Evolutionary conservation across 2,329 filamentous ascomycete genomes (phyloP).

Genomic region (Fusarium fracticaudum): DNA sequence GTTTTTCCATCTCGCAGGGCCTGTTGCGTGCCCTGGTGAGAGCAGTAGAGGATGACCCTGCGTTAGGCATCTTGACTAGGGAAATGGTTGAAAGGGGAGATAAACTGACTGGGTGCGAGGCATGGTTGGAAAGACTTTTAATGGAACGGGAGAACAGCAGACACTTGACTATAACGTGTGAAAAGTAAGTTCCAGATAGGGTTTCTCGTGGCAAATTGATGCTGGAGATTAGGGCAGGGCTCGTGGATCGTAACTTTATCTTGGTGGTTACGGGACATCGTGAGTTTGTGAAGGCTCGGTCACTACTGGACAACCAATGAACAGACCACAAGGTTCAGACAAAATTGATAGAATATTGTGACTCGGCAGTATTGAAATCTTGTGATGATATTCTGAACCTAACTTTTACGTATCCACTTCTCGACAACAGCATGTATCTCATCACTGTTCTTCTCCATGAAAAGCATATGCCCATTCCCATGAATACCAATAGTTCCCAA

Average conservation of each 20-base stretch:
- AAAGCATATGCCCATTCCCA: conserved; percentile 40
- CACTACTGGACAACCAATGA: neutral
- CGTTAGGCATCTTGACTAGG: neutral
- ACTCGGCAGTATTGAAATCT: accelerated
- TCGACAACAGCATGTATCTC: conserved; percentile 25
- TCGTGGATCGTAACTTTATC: neutral
- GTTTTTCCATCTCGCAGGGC: neutral
- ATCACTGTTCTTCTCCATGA: conserved; percentile 40
- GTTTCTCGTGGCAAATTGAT: neutral
- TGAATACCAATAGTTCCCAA: conserved; percentile 31
- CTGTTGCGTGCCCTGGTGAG: neutral
- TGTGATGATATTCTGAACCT: neutral
- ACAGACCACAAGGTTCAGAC: neutral
- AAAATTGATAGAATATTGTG: neutral
- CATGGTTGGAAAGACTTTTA: neutral
- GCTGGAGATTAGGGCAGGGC: neutral
- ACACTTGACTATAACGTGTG: too few relatives aligned
- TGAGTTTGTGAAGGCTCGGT: neutral
- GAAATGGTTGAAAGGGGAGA: neutral
- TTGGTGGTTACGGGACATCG: neutral
- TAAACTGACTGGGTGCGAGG: neutral
- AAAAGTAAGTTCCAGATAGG: neutral
- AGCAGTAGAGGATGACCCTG: accelerated
- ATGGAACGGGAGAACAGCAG: accelerated
- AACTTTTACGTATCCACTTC: conserved; percentile 14